phyloP scores from a whole-genome alignment of 1,139 yeast genomes.

The Pichia sp. region DNA sequence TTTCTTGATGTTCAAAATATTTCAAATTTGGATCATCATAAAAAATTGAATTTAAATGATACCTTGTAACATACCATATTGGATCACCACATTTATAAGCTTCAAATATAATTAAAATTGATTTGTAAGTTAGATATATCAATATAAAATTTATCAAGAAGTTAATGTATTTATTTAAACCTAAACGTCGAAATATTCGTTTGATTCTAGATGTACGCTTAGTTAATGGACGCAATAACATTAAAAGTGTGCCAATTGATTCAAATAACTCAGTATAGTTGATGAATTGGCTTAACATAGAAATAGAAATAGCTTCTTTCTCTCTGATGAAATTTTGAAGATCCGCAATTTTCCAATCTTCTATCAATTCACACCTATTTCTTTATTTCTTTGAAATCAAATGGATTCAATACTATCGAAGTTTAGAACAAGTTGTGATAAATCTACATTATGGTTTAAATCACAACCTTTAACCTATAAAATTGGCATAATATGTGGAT shows the following conservation, averaged over 20 bases:
- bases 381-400: background rate
- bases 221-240: background rate
- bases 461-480: background rate
- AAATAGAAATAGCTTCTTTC: too few species aligned
- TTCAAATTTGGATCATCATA: background rate
- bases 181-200: background rate
- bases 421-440: background rate
- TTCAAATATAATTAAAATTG: background rate
- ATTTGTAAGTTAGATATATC: slow-evolving; percentile 1
- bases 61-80: slow-evolving; percentile 13
- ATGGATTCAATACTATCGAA: background rate
- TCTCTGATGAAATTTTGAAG: background rate
- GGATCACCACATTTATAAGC: slow-evolving; percentile 7
- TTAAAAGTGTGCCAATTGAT: background rate
- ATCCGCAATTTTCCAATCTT: background rate
- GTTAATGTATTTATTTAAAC: background rate
- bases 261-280: background rate
- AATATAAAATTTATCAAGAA: background rate
- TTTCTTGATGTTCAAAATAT: background rate
- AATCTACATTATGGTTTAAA: slow-evolving; percentile 3
- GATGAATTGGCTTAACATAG: too few species aligned
- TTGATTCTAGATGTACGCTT: background rate
- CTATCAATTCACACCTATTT: background rate
- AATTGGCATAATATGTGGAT: slow-evolving; percentile 2
- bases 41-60: background rate